These are phyloP conservation scores for Botrytis pseudocinerea DNA, from an alignment of 2,329 filamentous ascomycete species.

Conservation along the genomic window DNA sequence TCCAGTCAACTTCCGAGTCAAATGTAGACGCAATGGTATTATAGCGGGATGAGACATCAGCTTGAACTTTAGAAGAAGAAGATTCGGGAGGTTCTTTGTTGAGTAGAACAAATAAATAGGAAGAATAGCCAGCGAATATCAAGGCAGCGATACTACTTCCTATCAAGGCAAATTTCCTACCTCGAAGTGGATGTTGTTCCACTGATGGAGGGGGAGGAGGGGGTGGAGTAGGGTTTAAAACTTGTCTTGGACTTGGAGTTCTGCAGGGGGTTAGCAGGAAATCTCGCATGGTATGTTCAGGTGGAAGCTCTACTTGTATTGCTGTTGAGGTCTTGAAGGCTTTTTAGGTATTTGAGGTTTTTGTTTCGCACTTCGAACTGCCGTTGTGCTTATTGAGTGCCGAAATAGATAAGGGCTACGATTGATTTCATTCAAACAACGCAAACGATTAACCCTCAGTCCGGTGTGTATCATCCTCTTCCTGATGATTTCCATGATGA, in stretches of 20 bases:
- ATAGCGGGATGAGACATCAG: constrained; percentile 40
- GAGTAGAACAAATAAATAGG: constrained; percentile 44
- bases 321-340: background rate
- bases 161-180: constrained; percentile 35
- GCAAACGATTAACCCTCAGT: background rate
- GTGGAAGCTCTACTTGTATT: constrained; percentile 17
- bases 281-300: background rate
- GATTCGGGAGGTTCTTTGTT: constrained; percentile 29
- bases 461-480: constrained; percentile 5
- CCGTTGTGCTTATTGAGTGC: constrained; percentile 19
- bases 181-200: constrained; percentile 31
- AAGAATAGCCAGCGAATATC: constrained; percentile 29
- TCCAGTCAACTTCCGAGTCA: constrained; percentile 57
- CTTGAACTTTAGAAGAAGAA: constrained; percentile 28
- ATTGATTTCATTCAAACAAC: background rate
- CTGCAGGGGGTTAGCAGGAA: constrained; percentile 22
- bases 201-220: constrained; percentile 13
- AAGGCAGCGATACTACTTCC: constrained; percentile 26
- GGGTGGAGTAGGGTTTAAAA: constrained; percentile 13
- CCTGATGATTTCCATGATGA: constrained; percentile 12
- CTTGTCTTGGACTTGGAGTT: constrained; percentile 28
- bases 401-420: background rate
- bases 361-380: constrained; percentile 1
- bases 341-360: background rate
- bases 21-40: constrained; percentile 52